Percentiles rank a stretch among this genome's conserved stretches.
Conservation (phyloP, 192 early-diverging fungal species). For the Powellomyces hirtus region DNA sequence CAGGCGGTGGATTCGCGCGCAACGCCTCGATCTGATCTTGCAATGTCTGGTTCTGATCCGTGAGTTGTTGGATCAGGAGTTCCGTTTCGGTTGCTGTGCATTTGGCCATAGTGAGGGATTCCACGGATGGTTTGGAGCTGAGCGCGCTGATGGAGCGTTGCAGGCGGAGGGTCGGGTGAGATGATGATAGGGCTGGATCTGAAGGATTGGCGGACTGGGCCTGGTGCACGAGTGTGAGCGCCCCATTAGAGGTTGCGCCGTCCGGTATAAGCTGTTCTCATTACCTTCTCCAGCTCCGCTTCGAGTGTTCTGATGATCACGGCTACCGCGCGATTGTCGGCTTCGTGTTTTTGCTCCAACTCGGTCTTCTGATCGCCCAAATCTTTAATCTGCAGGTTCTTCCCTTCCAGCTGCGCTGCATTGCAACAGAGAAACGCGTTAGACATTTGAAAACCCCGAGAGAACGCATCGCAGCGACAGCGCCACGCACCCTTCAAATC, state of each 20-base stretch:
- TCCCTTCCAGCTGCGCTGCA: background rate
- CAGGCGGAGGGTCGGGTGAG: background rate
- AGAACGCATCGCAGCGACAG: background rate
- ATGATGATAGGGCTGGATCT: background rate
- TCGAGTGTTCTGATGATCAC: background rate
- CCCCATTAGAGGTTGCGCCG: no score
- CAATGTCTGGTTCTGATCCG: constrained; percentile 13
- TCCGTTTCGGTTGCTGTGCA: background rate
- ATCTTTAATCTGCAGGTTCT: background rate
- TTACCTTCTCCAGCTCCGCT: background rate
- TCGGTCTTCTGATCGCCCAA: background rate
- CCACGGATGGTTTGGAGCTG: background rate
- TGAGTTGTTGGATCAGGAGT: constrained; percentile 2
- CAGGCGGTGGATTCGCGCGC: background rate
- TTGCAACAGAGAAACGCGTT: no score
- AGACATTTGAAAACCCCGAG: background rate
- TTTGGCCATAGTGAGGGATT: background rate
- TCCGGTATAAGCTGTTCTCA: no score
- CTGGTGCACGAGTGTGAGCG: background rate
- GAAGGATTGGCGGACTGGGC: no score
- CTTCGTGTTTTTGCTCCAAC: background rate
- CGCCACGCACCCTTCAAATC: background rate
- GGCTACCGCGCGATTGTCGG: background rate
- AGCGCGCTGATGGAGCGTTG: background rate
- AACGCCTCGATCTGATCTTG: constrained; percentile 14